A percentile compares a stretch with the other conserved stretches of the same genome.
Evolutionary conservation across 169 alveolate species (phyloP).

Genomic region (Plasmodium coatneyi): DNA sequence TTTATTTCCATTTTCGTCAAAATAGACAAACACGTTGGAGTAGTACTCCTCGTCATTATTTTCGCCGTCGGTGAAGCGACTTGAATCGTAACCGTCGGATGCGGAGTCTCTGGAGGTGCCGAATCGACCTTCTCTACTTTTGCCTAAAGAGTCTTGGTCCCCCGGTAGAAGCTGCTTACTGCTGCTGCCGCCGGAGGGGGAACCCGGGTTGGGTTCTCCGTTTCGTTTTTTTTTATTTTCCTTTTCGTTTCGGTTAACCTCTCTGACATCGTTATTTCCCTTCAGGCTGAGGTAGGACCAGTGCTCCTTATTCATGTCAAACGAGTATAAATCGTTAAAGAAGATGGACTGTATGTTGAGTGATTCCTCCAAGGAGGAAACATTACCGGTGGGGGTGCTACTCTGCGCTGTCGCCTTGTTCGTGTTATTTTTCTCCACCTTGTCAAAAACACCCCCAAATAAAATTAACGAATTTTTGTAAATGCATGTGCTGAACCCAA

Average conservation of each 20-base stretch:
- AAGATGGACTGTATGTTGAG: constrained; percentile 81
- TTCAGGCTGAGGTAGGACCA: constrained; percentile 54
- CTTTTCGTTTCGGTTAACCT: constrained; percentile 10
- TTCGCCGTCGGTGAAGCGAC: neutral
- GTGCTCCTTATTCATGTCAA: constrained; percentile 80
- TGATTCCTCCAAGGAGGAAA: constrained; percentile 77
- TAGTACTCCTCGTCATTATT: constrained; percentile 41
- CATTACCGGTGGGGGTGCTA: constrained; percentile 26
- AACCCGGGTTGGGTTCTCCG: neutral
- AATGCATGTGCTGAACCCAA: constrained; percentile 83
- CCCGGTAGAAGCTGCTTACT: neutral
- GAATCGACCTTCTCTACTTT: neutral
- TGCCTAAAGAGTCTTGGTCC: neutral
- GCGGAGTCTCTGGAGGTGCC: neutral
- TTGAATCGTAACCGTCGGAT: constrained; percentile 35
- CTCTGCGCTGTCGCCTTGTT: constrained; percentile 37
- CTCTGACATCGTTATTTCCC: neutral
- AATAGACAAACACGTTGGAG: constrained; percentile 45
- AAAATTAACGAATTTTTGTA: constrained; percentile 84
- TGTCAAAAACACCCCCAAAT: constrained; percentile 92
- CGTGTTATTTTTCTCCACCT: constrained; percentile 82
- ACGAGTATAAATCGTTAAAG: constrained; percentile 84
- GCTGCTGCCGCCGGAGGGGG: neutral
- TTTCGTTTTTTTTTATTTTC: constrained; percentile 24
- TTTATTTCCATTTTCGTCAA: constrained; percentile 77